These are phyloP conservation scores for Pseudocohnilembus persalinus DNA, from an alignment of 169 alveolate genomes.

Conservation along the genomic window DNA sequence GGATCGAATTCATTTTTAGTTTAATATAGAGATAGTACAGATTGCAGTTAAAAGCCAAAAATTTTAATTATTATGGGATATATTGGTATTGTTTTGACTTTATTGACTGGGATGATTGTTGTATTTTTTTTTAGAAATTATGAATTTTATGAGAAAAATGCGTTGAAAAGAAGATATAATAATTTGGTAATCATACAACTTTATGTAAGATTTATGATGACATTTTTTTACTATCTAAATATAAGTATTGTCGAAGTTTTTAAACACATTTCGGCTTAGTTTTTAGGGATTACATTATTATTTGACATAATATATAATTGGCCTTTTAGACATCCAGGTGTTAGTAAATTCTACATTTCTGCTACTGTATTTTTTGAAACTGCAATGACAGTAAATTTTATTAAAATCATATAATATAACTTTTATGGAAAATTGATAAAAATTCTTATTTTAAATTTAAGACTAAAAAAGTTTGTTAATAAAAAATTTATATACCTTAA, in stretches of 20 bases:
- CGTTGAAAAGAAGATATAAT: constrained; percentile 6
- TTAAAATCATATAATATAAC: too few species aligned
- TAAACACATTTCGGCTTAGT: background rate
- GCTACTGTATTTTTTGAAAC: background rate
- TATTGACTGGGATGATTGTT: background rate
- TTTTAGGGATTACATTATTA: background rate
- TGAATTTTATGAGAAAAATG: constrained; percentile 15
- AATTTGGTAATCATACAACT: background rate
- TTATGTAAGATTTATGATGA: background rate
- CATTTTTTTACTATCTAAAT: constrained; percentile 16
- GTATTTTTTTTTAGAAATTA: constrained; percentile 22
- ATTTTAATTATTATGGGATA: background rate
- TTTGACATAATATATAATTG: background rate
- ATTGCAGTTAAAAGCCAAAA: background rate
- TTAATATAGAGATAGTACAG: background rate
- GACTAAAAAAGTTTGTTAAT: too few species aligned
- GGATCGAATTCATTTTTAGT: background rate
- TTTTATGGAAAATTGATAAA: too few species aligned
- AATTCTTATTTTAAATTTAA: background rate
- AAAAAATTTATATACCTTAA: background rate
- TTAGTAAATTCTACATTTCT: background rate
- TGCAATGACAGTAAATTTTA: background rate
- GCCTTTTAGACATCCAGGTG: constrained; percentile 1
- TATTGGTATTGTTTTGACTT: constrained; percentile 6
- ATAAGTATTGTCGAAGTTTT: background rate